phyloP scores from a whole-genome alignment of 345 rosid genomes.

The Tarenaya hassleriana region DNA sequence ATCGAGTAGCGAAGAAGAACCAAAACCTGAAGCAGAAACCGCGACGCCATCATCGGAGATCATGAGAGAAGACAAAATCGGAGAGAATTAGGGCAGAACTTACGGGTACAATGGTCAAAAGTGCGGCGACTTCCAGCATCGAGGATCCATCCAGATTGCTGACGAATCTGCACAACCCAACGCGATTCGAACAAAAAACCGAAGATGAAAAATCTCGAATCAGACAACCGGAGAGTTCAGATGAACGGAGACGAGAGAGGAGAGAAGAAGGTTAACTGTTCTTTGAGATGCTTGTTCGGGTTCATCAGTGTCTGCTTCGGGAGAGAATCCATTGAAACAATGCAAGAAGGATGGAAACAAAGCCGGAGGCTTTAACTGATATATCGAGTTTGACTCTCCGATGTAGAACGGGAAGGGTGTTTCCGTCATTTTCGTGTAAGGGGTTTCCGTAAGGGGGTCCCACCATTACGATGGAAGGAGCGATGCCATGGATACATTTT shows the following conservation, averaged over 20 bases:
- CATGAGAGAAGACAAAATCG: not conserved
- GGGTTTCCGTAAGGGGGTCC: too few species aligned
- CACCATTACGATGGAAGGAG: too few species aligned
- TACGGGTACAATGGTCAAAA: conserved; percentile 60
- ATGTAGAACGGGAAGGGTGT: too few species aligned
- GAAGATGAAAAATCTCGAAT: not conserved
- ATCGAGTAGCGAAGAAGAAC: conserved; percentile 48
- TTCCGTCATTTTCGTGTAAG: too few species aligned
- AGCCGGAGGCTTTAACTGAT: too few species aligned
- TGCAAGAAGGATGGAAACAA: too few species aligned
- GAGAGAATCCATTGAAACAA: conserved; percentile 46
- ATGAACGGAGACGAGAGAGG: conserved; percentile 14
- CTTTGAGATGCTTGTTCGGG: too few species aligned
- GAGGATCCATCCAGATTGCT: conserved; percentile 85
- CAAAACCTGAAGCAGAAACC: conserved; percentile 45
- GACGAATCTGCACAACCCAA: conserved; percentile 62
- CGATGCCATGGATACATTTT: too few species aligned
- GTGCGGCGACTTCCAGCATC: conserved; percentile 53
- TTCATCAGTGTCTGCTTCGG: conserved; percentile 39
- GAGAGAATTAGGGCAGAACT: not conserved
- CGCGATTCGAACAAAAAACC: conserved; percentile 1
- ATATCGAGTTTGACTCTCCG: too few species aligned
- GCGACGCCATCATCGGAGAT: not conserved
- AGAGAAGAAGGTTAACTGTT: conserved; percentile 36
- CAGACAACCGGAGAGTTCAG: too few species aligned